These are phyloP conservation scores for Xerocomus amazonicus DNA, from an alignment of 1,284 basidiomycete species.

Conservation along the genomic window DNA sequence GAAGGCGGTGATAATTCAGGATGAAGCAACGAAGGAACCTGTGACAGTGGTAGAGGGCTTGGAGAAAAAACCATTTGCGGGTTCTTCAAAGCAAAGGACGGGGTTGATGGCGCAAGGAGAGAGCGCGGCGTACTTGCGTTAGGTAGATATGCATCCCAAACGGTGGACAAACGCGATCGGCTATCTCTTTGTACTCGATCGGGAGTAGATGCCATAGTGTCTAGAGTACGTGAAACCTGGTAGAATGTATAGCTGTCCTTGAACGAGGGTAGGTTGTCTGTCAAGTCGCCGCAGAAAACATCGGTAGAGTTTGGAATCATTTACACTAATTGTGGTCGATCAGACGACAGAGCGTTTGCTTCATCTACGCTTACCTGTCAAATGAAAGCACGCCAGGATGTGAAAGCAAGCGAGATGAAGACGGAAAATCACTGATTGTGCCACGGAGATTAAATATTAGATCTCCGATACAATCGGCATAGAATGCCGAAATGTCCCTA, in stretches of 20 bases:
- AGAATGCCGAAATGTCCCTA: conserved; percentile 13
- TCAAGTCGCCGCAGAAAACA: conserved; percentile 7
- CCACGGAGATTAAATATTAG: conserved; percentile 14
- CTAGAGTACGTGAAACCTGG: conserved; percentile 2
- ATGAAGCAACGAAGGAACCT: conserved; percentile 14
- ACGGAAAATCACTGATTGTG: background rate
- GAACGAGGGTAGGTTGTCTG: conserved; percentile 4
- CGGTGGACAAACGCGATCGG: background rate
- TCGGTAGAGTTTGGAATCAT: conserved; percentile 2
- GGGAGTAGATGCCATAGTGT: conserved; percentile 14
- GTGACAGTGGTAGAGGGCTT: conserved; percentile 26
- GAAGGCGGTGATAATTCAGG: conserved; percentile 29
- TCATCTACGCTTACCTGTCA: conserved; percentile 16
- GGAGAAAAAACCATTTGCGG: conserved; percentile 25
- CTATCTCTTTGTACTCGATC: conserved; percentile 5
- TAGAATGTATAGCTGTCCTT: conserved; percentile 10
- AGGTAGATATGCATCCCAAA: conserved; percentile 1
- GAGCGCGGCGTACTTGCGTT: conserved; percentile 8
- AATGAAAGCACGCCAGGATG: conserved; percentile 1
- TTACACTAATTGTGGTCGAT: conserved; percentile 3
- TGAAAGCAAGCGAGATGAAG: background rate
- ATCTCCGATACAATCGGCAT: conserved; percentile 22
- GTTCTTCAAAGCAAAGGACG: conserved; percentile 7
- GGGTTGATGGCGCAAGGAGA: conserved; percentile 12
- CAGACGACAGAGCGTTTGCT: background rate